These are phyloP conservation scores for Paxillus ammoniavirescens DNA, from an alignment of 768 basidiomycete species.

Conservation along the genomic window DNA sequence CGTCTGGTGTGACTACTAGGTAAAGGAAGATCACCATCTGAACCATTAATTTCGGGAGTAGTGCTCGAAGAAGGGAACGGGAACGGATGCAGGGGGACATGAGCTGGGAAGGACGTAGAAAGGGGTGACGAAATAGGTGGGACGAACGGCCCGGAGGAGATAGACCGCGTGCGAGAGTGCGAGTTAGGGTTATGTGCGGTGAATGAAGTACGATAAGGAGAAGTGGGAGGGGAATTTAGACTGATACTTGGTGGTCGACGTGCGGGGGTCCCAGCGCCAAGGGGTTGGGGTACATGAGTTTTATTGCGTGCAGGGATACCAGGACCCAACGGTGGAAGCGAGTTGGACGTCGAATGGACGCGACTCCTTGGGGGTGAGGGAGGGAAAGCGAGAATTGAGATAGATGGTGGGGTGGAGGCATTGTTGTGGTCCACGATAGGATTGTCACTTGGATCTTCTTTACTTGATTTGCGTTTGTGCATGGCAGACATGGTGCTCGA, in stretches of 20 bases:
- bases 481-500: slow-evolving; percentile 15
- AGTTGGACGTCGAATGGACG: slow-evolving; percentile 24
- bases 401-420: background rate
- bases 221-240: slow-evolving; percentile 27
- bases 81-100: slow-evolving; percentile 22
- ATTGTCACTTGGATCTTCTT: slow-evolving; percentile 35
- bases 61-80: slow-evolving; percentile 19
- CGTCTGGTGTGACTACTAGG: slow-evolving; percentile 31
- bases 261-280: slow-evolving; percentile 24
- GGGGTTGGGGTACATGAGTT: slow-evolving; percentile 20
- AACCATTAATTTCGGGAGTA: slow-evolving; percentile 17
- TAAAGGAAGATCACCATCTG: slow-evolving; percentile 8
- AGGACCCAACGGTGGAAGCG: slow-evolving; percentile 16
- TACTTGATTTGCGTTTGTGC: slow-evolving; percentile 48
- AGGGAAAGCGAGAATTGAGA: slow-evolving; percentile 8
- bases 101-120: slow-evolving; percentile 23
- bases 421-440: slow-evolving; percentile 8
- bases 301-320: slow-evolving; percentile 22
- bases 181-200: slow-evolving; percentile 1
- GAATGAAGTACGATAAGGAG: slow-evolving; percentile 32
- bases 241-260: slow-evolving; percentile 23
- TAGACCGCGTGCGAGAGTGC: slow-evolving; percentile 32
- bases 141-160: slow-evolving; percentile 30
- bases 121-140: slow-evolving; percentile 29
- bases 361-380: slow-evolving; percentile 25